These are phyloP conservation scores for Calonectria montana DNA, from an alignment of 2,329 filamentous ascomycete genomes.

Conservation along the genomic window DNA sequence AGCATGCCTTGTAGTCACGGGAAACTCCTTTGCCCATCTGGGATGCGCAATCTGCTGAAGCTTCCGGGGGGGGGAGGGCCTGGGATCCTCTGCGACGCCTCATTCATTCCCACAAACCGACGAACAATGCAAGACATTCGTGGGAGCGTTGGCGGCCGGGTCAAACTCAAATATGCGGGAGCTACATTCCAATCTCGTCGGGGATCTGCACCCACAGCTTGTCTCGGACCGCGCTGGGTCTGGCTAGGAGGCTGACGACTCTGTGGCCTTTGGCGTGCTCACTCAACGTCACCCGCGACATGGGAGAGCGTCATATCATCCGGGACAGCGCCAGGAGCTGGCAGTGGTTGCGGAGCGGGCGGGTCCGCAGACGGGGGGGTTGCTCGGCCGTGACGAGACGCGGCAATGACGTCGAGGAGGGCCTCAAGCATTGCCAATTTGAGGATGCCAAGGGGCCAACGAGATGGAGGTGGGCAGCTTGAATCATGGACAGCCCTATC, in stretches of 20 bases:
- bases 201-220: background rate
- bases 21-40: background rate
- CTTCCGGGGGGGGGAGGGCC: constrained; percentile 3
- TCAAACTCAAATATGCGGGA: constrained; percentile 3
- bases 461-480: background rate
- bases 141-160: constrained; percentile 5
- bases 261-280: background rate
- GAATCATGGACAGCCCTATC: background rate
- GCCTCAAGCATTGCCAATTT: background rate
- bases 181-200: constrained; percentile 2
- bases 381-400: background rate
- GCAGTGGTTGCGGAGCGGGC: background rate
- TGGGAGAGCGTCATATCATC: background rate
- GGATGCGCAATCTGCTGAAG: background rate
- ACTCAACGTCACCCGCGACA: background rate
- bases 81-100: background rate
- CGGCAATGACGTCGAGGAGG: background rate
- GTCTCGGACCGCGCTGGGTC: constrained; percentile 1
- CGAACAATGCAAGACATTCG: constrained; percentile 9
- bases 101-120: background rate
- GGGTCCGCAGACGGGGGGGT: background rate
- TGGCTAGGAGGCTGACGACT: background rate
- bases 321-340: background rate
- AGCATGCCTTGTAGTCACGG: background rate
- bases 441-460: background rate